Conservation (phyloP, 768 basidiomycete genomes). For the Nevesoporus exiguus region DNA sequence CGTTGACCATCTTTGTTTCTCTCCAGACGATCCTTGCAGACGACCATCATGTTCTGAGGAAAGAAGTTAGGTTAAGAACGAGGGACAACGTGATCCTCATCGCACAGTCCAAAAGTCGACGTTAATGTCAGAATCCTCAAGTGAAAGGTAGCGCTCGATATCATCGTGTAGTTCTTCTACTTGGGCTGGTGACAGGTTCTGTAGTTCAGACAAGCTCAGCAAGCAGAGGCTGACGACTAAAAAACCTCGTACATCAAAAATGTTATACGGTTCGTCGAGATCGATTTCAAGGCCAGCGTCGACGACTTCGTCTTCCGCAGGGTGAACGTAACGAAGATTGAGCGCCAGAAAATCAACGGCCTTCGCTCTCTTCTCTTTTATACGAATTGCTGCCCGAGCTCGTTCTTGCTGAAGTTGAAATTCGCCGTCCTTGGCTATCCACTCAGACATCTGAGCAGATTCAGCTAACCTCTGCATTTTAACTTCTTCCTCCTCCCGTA, state of each 20-base stretch:
- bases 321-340: slow-evolving; percentile 90
- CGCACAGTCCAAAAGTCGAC: slow-evolving; percentile 97
- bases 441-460: slow-evolving; percentile 96
- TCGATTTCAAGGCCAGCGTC: slow-evolving; percentile 95
- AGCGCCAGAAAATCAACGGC: slow-evolving; percentile 98
- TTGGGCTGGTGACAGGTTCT: slow-evolving; percentile 86
- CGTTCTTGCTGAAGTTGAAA: slow-evolving; percentile 96
- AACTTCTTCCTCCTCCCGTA: slow-evolving; percentile 91
- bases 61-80: slow-evolving; percentile 3
- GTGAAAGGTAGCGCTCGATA: slow-evolving; percentile 84
- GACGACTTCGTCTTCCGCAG: slow-evolving; percentile 71
- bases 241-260: slow-evolving; percentile 73
- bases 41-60: slow-evolving; percentile 90
- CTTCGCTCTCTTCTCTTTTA: slow-evolving; percentile 95
- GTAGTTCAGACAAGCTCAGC: slow-evolving; percentile 11
- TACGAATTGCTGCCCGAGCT: slow-evolving; percentile 84
- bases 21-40: slow-evolving; percentile 89
- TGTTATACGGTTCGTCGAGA: slow-evolving; percentile 96
- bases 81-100: slow-evolving; percentile 1
- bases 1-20: slow-evolving; percentile 58
- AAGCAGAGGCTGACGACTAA: neutral
- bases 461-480: slow-evolving; percentile 87
- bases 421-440: slow-evolving; percentile 95
- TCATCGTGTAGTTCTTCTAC: slow-evolving; percentile 92
- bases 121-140: slow-evolving; percentile 82